These are phyloP conservation scores for Leccinum subrobustum DNA, from an alignment of 1,284 basidiomycete species.

Conservation along the genomic window DNA sequence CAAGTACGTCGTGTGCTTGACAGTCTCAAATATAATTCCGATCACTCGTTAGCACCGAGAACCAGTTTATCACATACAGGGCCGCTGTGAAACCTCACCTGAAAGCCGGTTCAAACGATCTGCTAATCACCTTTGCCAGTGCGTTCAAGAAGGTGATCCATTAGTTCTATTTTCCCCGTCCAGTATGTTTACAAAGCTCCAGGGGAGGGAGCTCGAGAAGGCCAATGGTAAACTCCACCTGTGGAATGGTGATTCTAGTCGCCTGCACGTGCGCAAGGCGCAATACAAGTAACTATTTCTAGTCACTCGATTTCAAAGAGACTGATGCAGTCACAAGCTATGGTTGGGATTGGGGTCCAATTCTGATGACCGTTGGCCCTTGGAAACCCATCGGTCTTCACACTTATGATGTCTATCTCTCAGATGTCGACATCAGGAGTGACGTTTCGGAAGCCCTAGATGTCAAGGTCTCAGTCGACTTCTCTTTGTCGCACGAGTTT, in stretches of 20 bases:
- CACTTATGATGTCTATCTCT: conserved; percentile 60
- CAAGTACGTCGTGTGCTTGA: conserved; percentile 40
- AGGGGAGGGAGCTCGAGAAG: conserved; percentile 70
- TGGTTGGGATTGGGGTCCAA: conserved; percentile 86
- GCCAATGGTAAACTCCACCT: conserved; percentile 56
- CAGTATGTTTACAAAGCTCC: conserved; percentile 2
- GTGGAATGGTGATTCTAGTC: conserved; percentile 88
- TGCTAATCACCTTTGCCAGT: conserved; percentile 71
- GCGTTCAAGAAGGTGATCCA: conserved; percentile 65
- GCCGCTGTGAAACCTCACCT: conserved; percentile 55
- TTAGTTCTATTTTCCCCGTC: neutral
- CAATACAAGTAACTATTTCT: conserved; percentile 68
- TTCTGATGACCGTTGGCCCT: conserved; percentile 76
- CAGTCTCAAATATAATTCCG: neutral
- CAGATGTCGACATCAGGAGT: conserved; percentile 59
- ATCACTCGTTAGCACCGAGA: conserved; percentile 49
- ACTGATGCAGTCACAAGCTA: conserved; percentile 47
- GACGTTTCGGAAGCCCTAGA: conserved; percentile 53
- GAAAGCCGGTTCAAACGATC: conserved; percentile 60
- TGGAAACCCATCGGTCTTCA: conserved; percentile 78
- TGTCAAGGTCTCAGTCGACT: conserved; percentile 46
- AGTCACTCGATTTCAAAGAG: neutral
- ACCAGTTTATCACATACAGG: conserved; percentile 78
- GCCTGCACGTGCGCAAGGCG: conserved; percentile 86
- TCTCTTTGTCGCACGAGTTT: conserved; percentile 42